Evolutionary conservation across 2,329 filamentous ascomycete genomes (phyloP), one percentile per base, ranked within the genome.

Genomic region (Trichoderma gracile): DNA sequence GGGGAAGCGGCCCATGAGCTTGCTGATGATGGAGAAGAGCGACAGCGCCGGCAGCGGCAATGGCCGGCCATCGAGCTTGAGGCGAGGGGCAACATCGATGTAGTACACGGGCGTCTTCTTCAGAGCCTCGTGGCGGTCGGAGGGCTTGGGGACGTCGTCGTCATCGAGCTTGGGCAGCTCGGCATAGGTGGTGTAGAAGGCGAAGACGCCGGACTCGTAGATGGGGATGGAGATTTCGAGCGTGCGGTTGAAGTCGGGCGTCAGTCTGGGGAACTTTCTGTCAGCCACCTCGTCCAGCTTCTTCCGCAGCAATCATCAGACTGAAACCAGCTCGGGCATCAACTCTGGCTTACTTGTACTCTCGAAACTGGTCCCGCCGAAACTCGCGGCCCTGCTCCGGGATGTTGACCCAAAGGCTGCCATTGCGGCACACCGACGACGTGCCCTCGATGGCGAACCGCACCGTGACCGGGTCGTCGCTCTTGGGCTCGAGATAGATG

Each of bases 371-470:
- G 72, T 90, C 84, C 70, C 95, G 89, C 68, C 87, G 84, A 74
- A 98, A 99, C 49, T 87, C 80, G 56, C 86, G 80, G 65, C 89
- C 93, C 71, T 88, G 82, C 67, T 89, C 85, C 8, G 95, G 95
- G 66, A 98, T 91, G 77, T 99, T 99, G 73, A 97, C 90, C 94
- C 95, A 99, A 68, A 99, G 83, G 74, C 91, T 97, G 66, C 96
- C 95, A 78, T 97, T 84, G 70, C 93, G 87, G 77, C 93, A 97
- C 81, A 99, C 95, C 67, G 94, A 97, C 75, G 94, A 97, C 64
- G 92, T 94, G 67, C 95, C 93, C 78, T 97, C 91, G 71, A 97
- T 94, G 70, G 92, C 87, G 77, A 99, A 97, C 66, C 94, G 89
- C 64, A 97, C 82, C 60, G 85, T 85, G 72, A 98, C 89, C 47